A percentile compares a stretch with the other conserved stretches of the same genome.
Conservation (phyloP, 106 monocot species). For the Apostasia shenzhenica region DNA sequence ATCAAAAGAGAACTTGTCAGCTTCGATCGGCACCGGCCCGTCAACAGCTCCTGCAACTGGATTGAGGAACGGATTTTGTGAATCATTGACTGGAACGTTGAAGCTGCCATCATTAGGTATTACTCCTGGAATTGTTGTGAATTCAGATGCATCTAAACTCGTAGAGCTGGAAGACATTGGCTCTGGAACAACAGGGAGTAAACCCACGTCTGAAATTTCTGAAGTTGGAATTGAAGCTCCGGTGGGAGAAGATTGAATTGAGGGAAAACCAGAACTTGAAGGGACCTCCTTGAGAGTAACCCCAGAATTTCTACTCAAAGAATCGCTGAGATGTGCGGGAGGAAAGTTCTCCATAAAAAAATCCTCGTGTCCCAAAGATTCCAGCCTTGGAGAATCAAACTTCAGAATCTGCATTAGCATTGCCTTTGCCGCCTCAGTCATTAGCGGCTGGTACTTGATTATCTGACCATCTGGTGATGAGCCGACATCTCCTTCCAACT, state of each 20-base stretch:
- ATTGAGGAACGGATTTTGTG: background rate
- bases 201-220: background rate
- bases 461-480: slow-evolving; percentile 22
- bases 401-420: slow-evolving; percentile 21
- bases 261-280: slow-evolving; percentile 1
- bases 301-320: slow-evolving; percentile 5
- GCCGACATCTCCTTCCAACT: background rate
- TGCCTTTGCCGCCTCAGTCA: slow-evolving; percentile 13
- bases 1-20: slow-evolving; percentile 26
- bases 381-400: slow-evolving; percentile 17
- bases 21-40: slow-evolving; percentile 11
- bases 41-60: background rate
- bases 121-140: background rate
- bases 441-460: slow-evolving; percentile 22
- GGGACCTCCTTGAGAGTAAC: slow-evolving; percentile 22
- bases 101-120: background rate
- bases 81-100: background rate
- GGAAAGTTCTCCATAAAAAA: slow-evolving; percentile 8
- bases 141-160: background rate
- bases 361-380: slow-evolving; percentile 17
- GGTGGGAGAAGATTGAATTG: slow-evolving; percentile 6
- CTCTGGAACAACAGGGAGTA: background rate
- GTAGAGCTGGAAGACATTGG: background rate
- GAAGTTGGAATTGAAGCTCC: slow-evolving; percentile 22
- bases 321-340: background rate